Percentiles rank a stretch among this genome's conserved stretches.
These are phyloP conservation scores for Candida bentonensis DNA, from an alignment of 805 yeast species.

Conservation along the genomic window DNA sequence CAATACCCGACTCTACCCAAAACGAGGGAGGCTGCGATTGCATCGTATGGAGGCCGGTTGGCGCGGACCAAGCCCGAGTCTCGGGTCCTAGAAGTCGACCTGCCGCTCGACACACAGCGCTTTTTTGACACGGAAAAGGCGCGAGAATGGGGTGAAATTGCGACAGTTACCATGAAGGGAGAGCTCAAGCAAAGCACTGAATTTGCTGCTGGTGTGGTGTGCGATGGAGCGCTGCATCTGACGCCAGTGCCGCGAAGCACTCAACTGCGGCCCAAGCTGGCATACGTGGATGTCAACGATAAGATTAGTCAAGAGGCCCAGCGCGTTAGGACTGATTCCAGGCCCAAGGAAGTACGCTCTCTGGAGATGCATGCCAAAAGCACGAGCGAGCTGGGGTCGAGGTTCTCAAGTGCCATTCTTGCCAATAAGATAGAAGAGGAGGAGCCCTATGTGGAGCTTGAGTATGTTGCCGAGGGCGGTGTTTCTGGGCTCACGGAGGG, in stretches of 20 bases:
- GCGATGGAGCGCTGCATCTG: slow-evolving; percentile 42
- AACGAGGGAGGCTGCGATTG: background rate
- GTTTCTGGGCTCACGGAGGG: background rate
- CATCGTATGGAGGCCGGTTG: slow-evolving; percentile 19
- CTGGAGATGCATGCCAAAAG: slow-evolving; percentile 68
- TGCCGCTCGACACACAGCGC: slow-evolving; percentile 54
- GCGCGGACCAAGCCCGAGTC: slow-evolving; percentile 48
- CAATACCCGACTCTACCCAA: slow-evolving; percentile 45
- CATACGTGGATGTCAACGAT: slow-evolving; percentile 50
- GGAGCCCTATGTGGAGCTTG: slow-evolving; percentile 32
- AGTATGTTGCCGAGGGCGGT: slow-evolving; percentile 12
- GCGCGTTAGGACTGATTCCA: slow-evolving; percentile 21
- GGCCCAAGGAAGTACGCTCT: slow-evolving; percentile 35
- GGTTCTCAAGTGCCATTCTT: slow-evolving; percentile 55
- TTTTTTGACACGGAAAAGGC: slow-evolving; percentile 56
- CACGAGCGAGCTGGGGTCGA: slow-evolving; percentile 39
- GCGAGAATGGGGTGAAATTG: slow-evolving; percentile 49
- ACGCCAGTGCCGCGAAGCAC: slow-evolving; percentile 52
- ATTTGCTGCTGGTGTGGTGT: slow-evolving; percentile 26
- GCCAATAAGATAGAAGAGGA: slow-evolving; percentile 53
- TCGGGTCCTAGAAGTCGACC: slow-evolving; percentile 55
- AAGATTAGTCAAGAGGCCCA: slow-evolving; percentile 30
- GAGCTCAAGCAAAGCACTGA: slow-evolving; percentile 30
- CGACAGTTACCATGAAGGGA: slow-evolving; percentile 55
- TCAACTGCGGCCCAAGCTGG: slow-evolving; percentile 72